phyloP scores from a whole-genome alignment of 345 rosid species.

The Arabidopsis suecica region DNA sequence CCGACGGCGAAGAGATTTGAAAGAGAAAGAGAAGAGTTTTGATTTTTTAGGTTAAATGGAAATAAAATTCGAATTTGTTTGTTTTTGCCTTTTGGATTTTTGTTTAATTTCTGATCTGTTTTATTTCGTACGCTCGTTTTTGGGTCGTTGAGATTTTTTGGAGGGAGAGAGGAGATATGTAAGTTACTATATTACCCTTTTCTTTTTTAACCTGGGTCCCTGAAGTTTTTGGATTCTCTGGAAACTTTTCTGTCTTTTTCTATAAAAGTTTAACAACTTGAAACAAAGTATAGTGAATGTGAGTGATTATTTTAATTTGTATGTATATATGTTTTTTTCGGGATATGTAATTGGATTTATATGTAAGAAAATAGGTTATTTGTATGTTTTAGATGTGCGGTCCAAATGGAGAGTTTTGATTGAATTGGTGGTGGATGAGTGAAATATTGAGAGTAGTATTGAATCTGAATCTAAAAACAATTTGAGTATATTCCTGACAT shows the following conservation, averaged over 20 bases:
- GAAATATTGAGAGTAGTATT: background rate
- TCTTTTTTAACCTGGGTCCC: constrained; percentile 19
- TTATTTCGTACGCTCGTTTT: constrained; percentile 42
- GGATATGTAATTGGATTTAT: constrained; percentile 15
- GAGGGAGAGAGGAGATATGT: constrained; percentile 24
- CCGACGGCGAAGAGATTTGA: constrained; percentile 37
- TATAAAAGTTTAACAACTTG: background rate
- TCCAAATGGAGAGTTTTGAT: constrained; percentile 20
- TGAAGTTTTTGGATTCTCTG: constrained; percentile 34
- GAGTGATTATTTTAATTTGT: constrained; percentile 10
- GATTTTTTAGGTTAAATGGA: constrained; percentile 2
- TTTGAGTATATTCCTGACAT: constrained; percentile 4
- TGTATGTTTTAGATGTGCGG: constrained; percentile 26
- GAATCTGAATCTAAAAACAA: constrained; percentile 20
- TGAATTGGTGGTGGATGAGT: background rate
- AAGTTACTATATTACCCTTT: constrained; percentile 29
- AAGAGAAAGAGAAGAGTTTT: background rate
- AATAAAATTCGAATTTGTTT: background rate
- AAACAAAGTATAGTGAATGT: background rate
- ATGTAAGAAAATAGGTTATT: background rate
- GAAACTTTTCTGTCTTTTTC: constrained; percentile 16
- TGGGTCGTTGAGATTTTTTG: constrained; percentile 53
- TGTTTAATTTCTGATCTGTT: background rate
- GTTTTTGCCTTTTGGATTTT: constrained; percentile 20
- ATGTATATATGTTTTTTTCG: background rate